These are phyloP conservation scores for Onygena corvina DNA, from an alignment of 2,329 filamentous ascomycete genomes.

Conservation along the genomic window DNA sequence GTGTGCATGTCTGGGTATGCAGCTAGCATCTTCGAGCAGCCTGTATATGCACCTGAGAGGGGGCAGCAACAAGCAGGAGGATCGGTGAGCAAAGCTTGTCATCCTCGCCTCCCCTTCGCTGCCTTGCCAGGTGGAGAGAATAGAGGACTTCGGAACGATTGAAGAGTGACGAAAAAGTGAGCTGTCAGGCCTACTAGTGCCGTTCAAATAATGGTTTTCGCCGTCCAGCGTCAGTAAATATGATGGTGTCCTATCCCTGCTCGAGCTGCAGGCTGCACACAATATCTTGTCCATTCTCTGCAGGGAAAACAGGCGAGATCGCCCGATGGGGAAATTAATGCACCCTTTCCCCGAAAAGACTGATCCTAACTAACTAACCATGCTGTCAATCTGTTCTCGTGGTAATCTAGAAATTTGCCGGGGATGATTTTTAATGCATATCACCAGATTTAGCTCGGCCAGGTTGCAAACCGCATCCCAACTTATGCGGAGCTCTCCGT, in stretches of 20 bases:
- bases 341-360: not conserved
- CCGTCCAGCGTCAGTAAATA: not conserved
- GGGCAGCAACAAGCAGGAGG: not conserved
- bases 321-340: not conserved
- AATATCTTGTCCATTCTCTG: not conserved
- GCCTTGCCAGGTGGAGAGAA: no score
- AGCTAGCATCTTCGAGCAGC: not conserved
- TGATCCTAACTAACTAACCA: no score
- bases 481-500: no score
- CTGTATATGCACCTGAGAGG: not conserved
- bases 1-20: not conserved
- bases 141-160: not conserved
- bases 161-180: not conserved
- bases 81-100: not conserved
- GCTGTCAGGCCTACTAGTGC: not conserved
- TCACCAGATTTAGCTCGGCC: not conserved
- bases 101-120: not conserved
- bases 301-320: conserved; percentile 4
- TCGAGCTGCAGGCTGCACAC: not conserved
- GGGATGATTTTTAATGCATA: not conserved
- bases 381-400: no score
- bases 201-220: conserved; percentile 3
- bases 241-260: not conserved
- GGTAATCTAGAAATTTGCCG: not conserved
- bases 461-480: not conserved